phyloP scores from a whole-genome alignment of 2,329 filamentous ascomycete species.

The Rutstroemia sp. region DNA sequence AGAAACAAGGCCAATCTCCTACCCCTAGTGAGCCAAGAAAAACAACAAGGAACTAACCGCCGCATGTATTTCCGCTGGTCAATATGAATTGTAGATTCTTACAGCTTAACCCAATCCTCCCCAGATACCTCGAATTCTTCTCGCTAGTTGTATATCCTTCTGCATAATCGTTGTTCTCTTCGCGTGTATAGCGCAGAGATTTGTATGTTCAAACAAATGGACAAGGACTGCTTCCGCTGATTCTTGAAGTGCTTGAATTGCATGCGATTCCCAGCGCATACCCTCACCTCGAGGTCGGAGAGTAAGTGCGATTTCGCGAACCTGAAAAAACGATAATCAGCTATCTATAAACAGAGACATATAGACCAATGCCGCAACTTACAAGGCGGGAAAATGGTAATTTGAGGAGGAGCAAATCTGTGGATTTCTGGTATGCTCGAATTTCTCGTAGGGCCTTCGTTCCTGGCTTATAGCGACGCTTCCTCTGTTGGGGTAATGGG shows the following conservation, averaged over 20 bases:
- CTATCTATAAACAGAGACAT: no score
- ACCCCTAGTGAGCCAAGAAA: no score
- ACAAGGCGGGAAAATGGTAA: slow-evolving; percentile 74
- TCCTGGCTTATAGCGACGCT: slow-evolving; percentile 65
- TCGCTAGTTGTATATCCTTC: slow-evolving; percentile 91
- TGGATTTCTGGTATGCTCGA: slow-evolving; percentile 79
- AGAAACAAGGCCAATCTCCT: no score
- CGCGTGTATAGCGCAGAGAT: slow-evolving; percentile 93
- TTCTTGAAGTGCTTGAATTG: slow-evolving; percentile 88
- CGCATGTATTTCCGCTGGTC: no score
- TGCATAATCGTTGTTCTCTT: slow-evolving; percentile 97
- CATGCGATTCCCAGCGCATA: slow-evolving; percentile 92
- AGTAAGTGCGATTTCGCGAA: slow-evolving; percentile 65
- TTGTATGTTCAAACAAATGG: slow-evolving; percentile 90
- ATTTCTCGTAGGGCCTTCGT: slow-evolving; percentile 90
- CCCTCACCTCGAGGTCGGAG: slow-evolving; percentile 57
- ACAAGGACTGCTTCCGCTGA: slow-evolving; percentile 94
- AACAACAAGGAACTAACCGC: no score
- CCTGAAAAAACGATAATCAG: no score
- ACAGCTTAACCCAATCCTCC: slow-evolving; percentile 55
- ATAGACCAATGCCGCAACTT: no score
- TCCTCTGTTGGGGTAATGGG: slow-evolving; percentile 55
- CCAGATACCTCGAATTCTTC: slow-evolving; percentile 72
- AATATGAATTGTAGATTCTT: not conserved
- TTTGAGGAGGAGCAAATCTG: slow-evolving; percentile 77